phyloP scores from a whole-genome alignment of 129 eudicot genomes.

The Artemisia argyi region DNA sequence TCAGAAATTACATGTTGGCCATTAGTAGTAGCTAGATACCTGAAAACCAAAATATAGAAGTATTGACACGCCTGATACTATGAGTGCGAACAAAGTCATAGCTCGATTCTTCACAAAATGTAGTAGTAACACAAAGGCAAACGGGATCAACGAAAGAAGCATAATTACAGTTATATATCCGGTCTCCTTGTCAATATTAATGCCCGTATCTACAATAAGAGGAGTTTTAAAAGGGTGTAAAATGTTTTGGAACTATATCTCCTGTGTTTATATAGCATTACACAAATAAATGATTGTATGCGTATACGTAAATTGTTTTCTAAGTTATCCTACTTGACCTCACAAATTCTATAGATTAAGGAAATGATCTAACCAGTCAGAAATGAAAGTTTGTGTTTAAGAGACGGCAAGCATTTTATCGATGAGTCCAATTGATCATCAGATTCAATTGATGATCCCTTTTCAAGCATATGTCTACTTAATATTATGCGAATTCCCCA shows the following conservation, averaged over 20 bases:
- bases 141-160: slow-evolving; percentile 25
- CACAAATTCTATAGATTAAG: background rate
- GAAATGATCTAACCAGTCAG: slow-evolving; percentile 12
- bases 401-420: background rate
- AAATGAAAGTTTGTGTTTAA: background rate
- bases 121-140: slow-evolving; percentile 7
- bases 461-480: slow-evolving; percentile 6
- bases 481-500: slow-evolving; percentile 23
- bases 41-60: slow-evolving; percentile 12
- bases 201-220: slow-evolving; percentile 14
- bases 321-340: no score
- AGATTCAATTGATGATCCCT: background rate
- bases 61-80: slow-evolving; percentile 11
- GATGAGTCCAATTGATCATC: background rate
- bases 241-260: background rate
- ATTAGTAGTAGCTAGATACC: background rate
- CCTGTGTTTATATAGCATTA: no score
- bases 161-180: background rate
- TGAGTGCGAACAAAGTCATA: background rate
- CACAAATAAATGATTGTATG: no score
- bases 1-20: no score
- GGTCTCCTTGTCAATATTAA: slow-evolving; percentile 19
- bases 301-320: no score
- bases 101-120: background rate
- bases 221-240: background rate